Conservation (phyloP, 805 yeast species). For the Candida sithepensis region DNA sequence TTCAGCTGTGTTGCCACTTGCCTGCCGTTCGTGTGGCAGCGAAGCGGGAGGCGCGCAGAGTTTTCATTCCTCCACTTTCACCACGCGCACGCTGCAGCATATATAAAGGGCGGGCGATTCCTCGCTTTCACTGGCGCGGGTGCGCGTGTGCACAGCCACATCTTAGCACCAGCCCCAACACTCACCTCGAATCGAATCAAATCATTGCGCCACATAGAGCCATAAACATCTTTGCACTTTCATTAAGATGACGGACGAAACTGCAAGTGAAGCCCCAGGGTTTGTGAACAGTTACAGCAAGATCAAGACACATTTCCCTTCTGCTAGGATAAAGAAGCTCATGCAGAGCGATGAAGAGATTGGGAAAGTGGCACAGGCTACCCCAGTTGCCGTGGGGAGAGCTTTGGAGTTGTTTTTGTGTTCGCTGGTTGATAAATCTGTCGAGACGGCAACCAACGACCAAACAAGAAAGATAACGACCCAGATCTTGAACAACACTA, state of each 20-base stretch:
- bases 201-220: no score
- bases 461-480: slow-evolving; percentile 82
- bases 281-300: slow-evolving; percentile 35
- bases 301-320: slow-evolving; percentile 81
- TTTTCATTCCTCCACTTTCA: background rate
- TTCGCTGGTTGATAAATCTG: slow-evolving; percentile 79
- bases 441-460: slow-evolving; percentile 67
- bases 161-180: background rate
- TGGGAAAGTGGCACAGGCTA: slow-evolving; percentile 97
- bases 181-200: no score
- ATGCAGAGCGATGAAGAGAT: slow-evolving; percentile 99
- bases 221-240: background rate
- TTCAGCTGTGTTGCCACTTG: no score
- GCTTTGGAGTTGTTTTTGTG: slow-evolving; percentile 92
- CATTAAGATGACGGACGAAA: background rate
- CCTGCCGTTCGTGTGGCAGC: background rate
- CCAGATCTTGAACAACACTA: slow-evolving; percentile 78
- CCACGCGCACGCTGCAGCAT: no score
- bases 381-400: slow-evolving; percentile 96
- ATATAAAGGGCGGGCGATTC: slow-evolving; percentile 7
- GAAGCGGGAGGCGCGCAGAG: background rate
- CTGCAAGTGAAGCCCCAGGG: background rate
- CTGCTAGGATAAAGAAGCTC: slow-evolving; percentile 90
- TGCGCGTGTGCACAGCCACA: background rate
- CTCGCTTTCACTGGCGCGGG: background rate